Base-by-base conservation (phyloP, 305 asterid genomes). In the Striga hermonthica region DNA sequence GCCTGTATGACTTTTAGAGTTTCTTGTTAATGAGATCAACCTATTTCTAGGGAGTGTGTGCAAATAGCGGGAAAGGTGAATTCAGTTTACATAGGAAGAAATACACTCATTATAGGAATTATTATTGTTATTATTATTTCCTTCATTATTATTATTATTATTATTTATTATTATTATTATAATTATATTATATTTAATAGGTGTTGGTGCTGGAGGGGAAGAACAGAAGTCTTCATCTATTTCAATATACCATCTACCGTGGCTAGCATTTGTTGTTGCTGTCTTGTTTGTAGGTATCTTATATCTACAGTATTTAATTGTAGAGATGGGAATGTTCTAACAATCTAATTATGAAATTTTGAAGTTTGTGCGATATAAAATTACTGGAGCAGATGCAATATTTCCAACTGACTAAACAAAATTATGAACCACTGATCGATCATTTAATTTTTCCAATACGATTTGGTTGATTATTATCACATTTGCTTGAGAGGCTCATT, bases 131-230 rank as follows among this genome's bases (percentile, higher is more conserved):
- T n/a, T n/a, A n/a, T n/a, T n/a, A n/a, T 47, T 47, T 48, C 6
- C 13, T 12, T 4, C 7, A 22, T 12, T 49, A 49, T 5, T 13
- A 13, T 49, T 49, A 22, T 6, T 49, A 6, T 22, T 5, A 22
- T 49, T 52, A 16, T 52, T 14, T 52, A 9, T 11, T 3, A 14
- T 43, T 60, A 63, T 64, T 57, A 52, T 35, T 37, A 61, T 60
- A 45, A 22, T 60, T 22, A n/a, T 64, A 66, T 39, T 60, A 14
- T 57, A 47, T 52, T 53, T 67, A 43, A 22, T 76, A 94, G 99
- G 98, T 64, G 96, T 94, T 57, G 98, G 99, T 49, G 95, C 95
- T 45, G 96, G 99, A 79, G 99, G 97, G 56, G 96, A 94, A 88
- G 98, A 90, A 70, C 97, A 90, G 74, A 80, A 75, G 66, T 75